Percentiles rank a stretch among this genome's conserved stretches.
Evolutionary conservation across 164 flowering plant species (phyloP).

Genomic region (Vitis labrusca): DNA sequence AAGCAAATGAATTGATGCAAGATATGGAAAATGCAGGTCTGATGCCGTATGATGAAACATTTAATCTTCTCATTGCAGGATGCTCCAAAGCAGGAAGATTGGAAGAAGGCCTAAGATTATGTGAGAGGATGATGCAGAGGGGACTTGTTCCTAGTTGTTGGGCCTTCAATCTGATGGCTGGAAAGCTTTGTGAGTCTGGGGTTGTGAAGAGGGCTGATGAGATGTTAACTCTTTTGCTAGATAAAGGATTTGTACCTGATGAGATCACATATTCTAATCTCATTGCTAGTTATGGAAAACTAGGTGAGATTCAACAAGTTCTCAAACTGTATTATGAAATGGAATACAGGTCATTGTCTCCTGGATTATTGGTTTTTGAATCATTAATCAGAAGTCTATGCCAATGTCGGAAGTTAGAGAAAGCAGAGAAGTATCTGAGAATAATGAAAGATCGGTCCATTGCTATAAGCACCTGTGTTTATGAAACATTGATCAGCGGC

Average conservation of each 20-base stretch:
- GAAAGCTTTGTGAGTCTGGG: conserved; percentile 39
- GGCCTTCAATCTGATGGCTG: conserved; percentile 58
- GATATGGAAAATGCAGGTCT: conserved; percentile 63
- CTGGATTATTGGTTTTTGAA: conserved; percentile 35
- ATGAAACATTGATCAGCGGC: conserved; percentile 38
- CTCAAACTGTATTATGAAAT: conserved; percentile 78
- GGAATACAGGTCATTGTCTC: conserved; percentile 49
- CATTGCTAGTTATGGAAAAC: conserved; percentile 55
- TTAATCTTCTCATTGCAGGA: conserved; percentile 58
- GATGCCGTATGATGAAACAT: conserved; percentile 70
- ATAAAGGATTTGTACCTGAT: conserved; percentile 63
- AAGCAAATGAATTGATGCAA: conserved; percentile 45
- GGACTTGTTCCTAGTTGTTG: conserved; percentile 57
- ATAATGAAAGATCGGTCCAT: conserved; percentile 48
- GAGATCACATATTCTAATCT: conserved; percentile 60
- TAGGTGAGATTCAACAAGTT: conserved; percentile 44
- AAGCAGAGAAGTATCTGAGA: conserved; percentile 59
- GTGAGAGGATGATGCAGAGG: conserved; percentile 52
- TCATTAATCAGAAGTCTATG: conserved; percentile 50
- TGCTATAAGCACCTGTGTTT: conserved; percentile 8
- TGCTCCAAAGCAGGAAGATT: conserved; percentile 40
- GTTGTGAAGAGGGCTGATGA: conserved; percentile 48
- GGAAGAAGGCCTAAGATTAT: conserved; percentile 46
- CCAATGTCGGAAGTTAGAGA: conserved; percentile 42
- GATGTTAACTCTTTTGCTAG: conserved; percentile 56